These are phyloP conservation scores for Mortierella sp. DNA, from an alignment of 371 early-diverging fungal species.

Conservation along the genomic window DNA sequence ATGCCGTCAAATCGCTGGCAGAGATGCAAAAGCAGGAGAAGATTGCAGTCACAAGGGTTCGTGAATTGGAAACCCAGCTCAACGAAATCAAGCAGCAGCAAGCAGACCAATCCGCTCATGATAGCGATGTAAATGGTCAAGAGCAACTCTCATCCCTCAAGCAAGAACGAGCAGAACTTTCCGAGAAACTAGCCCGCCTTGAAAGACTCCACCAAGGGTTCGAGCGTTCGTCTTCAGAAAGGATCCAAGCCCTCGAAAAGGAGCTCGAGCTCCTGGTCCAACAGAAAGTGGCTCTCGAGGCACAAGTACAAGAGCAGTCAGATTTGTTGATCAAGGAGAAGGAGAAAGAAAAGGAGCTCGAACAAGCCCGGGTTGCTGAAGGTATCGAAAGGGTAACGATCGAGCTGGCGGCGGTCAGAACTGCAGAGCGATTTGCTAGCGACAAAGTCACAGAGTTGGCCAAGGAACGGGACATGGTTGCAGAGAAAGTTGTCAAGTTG, in stretches of 20 bases:
- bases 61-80: constrained; percentile 19
- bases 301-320: constrained; percentile 49
- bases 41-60: not conserved
- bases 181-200: constrained; percentile 55
- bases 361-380: constrained; percentile 37
- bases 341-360: constrained; percentile 31
- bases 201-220: constrained; percentile 50
- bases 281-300: constrained; percentile 38
- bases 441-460: constrained; percentile 39
- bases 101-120: not conserved
- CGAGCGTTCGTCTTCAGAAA: constrained; percentile 48
- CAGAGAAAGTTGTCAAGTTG: constrained; percentile 57
- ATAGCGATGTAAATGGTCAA: constrained; percentile 20
- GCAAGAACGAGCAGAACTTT: constrained; percentile 60
- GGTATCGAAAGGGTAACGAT: constrained; percentile 41
- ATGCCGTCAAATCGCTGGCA: constrained; percentile 46
- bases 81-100: constrained; percentile 9
- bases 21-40: constrained; percentile 25
- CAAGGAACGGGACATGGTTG: constrained; percentile 39
- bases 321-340: constrained; percentile 47
- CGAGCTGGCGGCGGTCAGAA: constrained; percentile 38
- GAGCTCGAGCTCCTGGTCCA: constrained; percentile 31
- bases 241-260: constrained; percentile 41
- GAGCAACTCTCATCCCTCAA: constrained; percentile 59
- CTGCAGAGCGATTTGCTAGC: constrained; percentile 39